Percentiles rank a stretch among this genome's conserved stretches.
phyloP scores from a whole-genome alignment of 768 basidiomycete genomes.

The Russula ochroleuca region DNA sequence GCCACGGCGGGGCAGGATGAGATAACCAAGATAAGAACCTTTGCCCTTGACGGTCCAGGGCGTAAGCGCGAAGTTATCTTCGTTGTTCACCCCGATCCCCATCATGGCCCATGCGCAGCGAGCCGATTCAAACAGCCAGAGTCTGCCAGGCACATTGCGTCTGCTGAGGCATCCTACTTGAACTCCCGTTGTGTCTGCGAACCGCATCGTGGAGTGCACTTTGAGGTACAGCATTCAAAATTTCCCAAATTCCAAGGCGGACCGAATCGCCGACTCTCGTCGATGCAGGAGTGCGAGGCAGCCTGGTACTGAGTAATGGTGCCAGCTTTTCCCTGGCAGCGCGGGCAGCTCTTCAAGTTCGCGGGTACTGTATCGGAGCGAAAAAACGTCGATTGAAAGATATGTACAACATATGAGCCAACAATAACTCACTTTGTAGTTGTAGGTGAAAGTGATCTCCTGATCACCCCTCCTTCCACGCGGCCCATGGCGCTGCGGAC shows the following conservation, averaged over 20 bases:
- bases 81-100: not conserved
- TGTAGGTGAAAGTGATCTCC: not conserved
- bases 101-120: too few relatives aligned
- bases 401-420: not conserved
- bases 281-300: not conserved
- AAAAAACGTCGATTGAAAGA: not conserved
- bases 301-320: not conserved
- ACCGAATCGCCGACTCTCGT: not conserved
- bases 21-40: constrained; percentile 16
- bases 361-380: not conserved
- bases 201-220: too few relatives aligned
- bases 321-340: not conserved
- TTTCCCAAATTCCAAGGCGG: not conserved
- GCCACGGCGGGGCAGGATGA: constrained; percentile 2
- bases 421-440: constrained; percentile 1
- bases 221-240: too few relatives aligned
- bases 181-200: too few relatives aligned
- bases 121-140: too few relatives aligned
- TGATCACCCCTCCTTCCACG: not conserved
- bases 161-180: too few relatives aligned
- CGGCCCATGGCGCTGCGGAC: not conserved
- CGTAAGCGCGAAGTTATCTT: not conserved
- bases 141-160: too few relatives aligned
- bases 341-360: constrained; percentile 6
- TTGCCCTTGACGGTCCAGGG: not conserved